Percentiles rank a stretch among this genome's conserved stretches.
phyloP scores from a whole-genome alignment of 169 alveolate genomes.

The Amoebophrya sp. region DNA sequence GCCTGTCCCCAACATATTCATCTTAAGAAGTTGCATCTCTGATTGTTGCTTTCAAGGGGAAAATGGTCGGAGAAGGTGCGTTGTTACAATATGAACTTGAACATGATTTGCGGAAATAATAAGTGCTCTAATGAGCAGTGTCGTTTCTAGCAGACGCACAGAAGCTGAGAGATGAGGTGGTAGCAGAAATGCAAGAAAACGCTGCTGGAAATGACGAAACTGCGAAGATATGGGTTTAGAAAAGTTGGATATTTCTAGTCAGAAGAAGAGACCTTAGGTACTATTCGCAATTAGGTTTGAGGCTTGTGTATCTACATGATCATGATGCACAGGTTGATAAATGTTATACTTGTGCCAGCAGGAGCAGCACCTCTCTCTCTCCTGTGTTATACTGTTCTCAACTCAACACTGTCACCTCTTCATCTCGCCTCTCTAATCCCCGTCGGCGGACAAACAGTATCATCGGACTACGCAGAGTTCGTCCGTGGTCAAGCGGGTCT shows the following conservation, averaged over 20 bases:
- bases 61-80: not conserved
- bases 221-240: no score
- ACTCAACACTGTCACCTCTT: no score
- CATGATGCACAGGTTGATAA: not conserved
- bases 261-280: not conserved
- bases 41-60: not conserved
- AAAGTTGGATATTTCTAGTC: no score
- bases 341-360: no score
- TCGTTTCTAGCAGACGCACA: not conserved
- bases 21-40: no score
- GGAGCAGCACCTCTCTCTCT: no score
- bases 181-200: not conserved
- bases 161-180: not conserved
- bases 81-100: not conserved
- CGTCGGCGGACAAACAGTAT: not conserved
- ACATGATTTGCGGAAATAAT: not conserved
- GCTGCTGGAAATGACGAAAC: not conserved
- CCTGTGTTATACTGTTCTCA: no score
- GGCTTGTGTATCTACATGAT: not conserved
- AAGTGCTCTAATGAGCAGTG: not conserved
- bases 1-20: not conserved
- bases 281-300: not conserved
- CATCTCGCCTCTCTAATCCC: no score
- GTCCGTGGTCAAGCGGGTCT: not conserved
- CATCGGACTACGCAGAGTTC: slow-evolving; percentile 10